Base-by-base conservation (phyloP, 1,284 basidiomycete genomes). In the Schizophyllum amplum region DNA sequence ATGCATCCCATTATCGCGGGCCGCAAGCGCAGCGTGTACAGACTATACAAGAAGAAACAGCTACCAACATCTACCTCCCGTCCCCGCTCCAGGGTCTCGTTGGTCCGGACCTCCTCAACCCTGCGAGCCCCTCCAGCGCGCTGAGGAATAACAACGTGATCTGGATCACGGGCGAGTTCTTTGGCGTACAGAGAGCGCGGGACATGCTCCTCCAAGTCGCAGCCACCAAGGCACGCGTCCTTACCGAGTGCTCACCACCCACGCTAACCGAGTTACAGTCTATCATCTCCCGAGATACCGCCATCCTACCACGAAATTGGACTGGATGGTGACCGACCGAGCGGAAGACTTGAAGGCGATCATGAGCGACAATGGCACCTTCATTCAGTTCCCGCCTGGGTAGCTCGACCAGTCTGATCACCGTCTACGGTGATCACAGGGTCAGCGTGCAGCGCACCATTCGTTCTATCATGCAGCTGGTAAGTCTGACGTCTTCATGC, bases 141-240 rank as follows among this genome's bases (percentile, higher is more conserved):
- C 62, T 71, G 47, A 74, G 76, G 71, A 80, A 84, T 72, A 78
- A 77, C 67, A 94, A 93, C 70, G 76, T 87, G 47, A 89, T 98
- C 58, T 97, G 93, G 88, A 96, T 99, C 65, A 97, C 96, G 0
- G 96, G 96, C 55, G 95, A 98, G 72, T 98, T 95, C 70, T 97
- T 98, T 64, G 92, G 92, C 47, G 95, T 98, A 13, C 93, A 97
- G 70, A 77, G 96, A 53, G 96, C 96, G 2, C 80, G 91, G 63
- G 96, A 98, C 68, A 98, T 98, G 94, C 76, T 99, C 7, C 87
- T 87, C 69, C 90, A 94, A 69, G 79, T 94, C 24, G 90, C 93
- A 15, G 73, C 87, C 60, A 87, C 82, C 69, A 98, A 97, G 81
- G 92, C 90, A 60, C n/a, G 75, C 67, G 27, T 54, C 33, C 58